Evolutionary conservation across 306 rosid genomes (phyloP), one percentile per base, ranked within the genome.

Genomic region (Sicyos baderoa): DNA sequence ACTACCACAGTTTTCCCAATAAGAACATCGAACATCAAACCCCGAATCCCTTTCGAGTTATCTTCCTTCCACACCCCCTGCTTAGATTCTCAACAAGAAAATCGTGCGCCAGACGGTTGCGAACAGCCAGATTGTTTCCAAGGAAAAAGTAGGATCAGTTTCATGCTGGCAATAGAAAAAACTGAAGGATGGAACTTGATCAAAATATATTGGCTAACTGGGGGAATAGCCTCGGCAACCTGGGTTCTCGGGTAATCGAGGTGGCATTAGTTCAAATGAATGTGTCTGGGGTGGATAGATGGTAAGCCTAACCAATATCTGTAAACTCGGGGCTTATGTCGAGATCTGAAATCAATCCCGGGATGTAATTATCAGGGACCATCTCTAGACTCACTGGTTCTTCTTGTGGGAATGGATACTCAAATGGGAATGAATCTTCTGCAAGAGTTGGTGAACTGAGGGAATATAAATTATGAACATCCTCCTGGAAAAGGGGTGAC

Each of bases 321-420:
- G 81, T 77, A 69, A 74, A 86, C 62, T 88, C 96, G 3, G 77
- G 76, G 49, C 76, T 85, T 70, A 86, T 91, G 76, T 84, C 96
- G 2, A 93, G 89, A 69, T 74, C 91, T 29, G 86, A 82, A 70
- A 85, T 76, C 57, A 85, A 74, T 61, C 73, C 91, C 18, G 82
- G 77, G 54, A 71, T 70, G 69, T 86, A 86, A 14, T 70, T 57
- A 77, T 86, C 85, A 11, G 85, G 81, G 21, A 85, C 70, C 61
- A 35, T 72, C 59, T 71, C 91, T 11, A 58, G 65, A 82, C 51
- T 55, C 52, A 77, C 90, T 52, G 16, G 64, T 77, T 61, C 25
- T 35, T 60, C 68, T 9, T 82, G 96, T 67, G 57, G 25, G 25
- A 74, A 68, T 67, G 74, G 55, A 66, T 66, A 66, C 64, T 21